phyloP scores from a whole-genome alignment of 2,329 filamentous ascomycete genomes.

The Ceratocystis ficicola region DNA sequence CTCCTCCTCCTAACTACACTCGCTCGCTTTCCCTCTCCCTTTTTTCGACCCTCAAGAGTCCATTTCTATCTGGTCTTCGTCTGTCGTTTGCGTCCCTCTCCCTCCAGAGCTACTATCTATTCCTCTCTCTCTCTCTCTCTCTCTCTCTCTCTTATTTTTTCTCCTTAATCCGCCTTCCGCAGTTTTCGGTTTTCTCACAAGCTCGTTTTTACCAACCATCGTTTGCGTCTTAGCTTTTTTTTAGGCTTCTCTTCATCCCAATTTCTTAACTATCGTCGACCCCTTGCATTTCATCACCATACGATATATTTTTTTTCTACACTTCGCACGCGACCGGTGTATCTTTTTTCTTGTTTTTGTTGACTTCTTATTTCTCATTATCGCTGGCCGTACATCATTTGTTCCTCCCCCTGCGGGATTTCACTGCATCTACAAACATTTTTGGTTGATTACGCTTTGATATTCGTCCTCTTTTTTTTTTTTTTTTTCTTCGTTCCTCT shows the following conservation, averaged over 20 bases:
- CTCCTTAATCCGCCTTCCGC: not conserved
- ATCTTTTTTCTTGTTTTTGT: slow-evolving; percentile 15
- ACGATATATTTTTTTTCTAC: slow-evolving; percentile 4
- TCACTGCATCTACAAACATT: slow-evolving; percentile 3
- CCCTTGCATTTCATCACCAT: slow-evolving; percentile 13
- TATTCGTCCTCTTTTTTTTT: slow-evolving; percentile 12
- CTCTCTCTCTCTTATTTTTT: slow-evolving; percentile 1
- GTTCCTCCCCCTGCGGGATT: not conserved
- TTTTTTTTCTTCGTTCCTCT: slow-evolving; percentile 2
- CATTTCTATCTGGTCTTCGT: not conserved
- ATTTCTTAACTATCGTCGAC: slow-evolving; percentile 2
- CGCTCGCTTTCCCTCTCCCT: not conserved
- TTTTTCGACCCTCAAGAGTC: slow-evolving; percentile 12
- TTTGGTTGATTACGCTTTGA: slow-evolving; percentile 1
- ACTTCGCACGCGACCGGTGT: slow-evolving; percentile 5
- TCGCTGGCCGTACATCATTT: slow-evolving; percentile 9
- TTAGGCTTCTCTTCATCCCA: slow-evolving; percentile 6
- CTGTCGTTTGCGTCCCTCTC: slow-evolving; percentile 10
- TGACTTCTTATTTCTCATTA: slow-evolving; percentile 4
- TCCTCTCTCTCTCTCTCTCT: not conserved
- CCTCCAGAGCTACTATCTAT: not conserved
- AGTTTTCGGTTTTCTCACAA: not conserved
- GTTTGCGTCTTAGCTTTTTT: slow-evolving; percentile 5
- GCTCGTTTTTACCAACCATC: slow-evolving; percentile 6
- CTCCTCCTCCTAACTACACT: not conserved